These are phyloP conservation scores for Lophiotrema nucula DNA, from an alignment of 495 filamentous ascomycete species.

Conservation along the genomic window DNA sequence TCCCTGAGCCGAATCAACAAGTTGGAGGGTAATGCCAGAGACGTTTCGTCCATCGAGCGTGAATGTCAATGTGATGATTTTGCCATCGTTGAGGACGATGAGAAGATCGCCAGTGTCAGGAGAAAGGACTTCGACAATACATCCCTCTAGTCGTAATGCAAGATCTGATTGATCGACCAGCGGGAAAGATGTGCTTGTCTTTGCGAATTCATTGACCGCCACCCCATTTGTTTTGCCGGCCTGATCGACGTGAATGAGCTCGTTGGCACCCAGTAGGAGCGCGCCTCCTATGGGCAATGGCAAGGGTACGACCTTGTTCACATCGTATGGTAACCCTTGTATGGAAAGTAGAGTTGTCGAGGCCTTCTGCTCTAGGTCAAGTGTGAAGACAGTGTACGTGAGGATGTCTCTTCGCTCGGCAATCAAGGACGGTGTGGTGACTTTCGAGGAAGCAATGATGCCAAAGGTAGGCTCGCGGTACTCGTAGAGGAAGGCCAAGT, in stretches of 20 bases:
- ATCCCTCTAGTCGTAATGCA: constrained; percentile 76
- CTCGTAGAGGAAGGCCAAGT: constrained; percentile 90
- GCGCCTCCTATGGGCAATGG: constrained; percentile 85
- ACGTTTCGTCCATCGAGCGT: constrained; percentile 90
- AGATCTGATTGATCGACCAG: constrained; percentile 84
- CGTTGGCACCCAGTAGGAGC: constrained; percentile 81
- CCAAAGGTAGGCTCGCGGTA: constrained; percentile 98
- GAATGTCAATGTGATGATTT: constrained; percentile 74
- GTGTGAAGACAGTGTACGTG: constrained; percentile 88
- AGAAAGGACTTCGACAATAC: constrained; percentile 71
- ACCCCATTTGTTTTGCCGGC: constrained; percentile 89
- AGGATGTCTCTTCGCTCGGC: constrained; percentile 78
- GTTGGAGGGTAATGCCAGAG: constrained; percentile 71
- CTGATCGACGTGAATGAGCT: constrained; percentile 94
- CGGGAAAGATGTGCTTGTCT: constrained; percentile 71
- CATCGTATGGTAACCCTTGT: constrained; percentile 78
- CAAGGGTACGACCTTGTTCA: constrained; percentile 80
- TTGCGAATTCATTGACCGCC: constrained; percentile 88
- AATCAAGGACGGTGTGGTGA: constrained; percentile 69
- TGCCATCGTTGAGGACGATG: constrained; percentile 75
- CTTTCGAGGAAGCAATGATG: constrained; percentile 73
- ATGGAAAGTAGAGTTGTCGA: constrained; percentile 92
- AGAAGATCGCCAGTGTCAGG: constrained; percentile 76
- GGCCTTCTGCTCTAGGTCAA: constrained; percentile 89
- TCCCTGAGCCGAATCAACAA: constrained; percentile 59